Conservation (phyloP, 108 stramenopile genomes). For the Cyclotella cryptica region DNA sequence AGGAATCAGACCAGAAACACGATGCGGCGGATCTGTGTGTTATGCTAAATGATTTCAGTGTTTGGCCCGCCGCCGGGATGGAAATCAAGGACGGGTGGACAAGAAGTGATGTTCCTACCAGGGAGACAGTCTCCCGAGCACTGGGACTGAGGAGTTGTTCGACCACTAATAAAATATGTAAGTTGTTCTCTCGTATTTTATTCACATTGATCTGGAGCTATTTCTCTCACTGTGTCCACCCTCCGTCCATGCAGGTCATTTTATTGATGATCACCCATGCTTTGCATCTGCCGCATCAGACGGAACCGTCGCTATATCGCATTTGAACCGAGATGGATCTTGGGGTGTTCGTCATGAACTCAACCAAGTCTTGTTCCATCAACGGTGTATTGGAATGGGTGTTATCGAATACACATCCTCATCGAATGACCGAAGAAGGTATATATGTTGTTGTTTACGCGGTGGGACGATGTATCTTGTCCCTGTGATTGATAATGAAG, state of each 20-base stretch:
- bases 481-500: constrained; percentile 30
- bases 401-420: constrained; percentile 1
- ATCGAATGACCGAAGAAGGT: constrained; percentile 8
- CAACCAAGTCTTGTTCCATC: constrained; percentile 45
- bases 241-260: constrained; percentile 25
- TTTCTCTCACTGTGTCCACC: not conserved
- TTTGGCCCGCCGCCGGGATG: constrained; percentile 51
- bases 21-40: not conserved
- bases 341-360: constrained; percentile 41
- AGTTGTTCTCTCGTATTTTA: constrained; percentile 8
- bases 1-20: not conserved
- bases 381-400: constrained; percentile 41
- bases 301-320: constrained; percentile 49
- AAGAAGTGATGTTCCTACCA: not conserved
- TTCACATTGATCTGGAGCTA: not conserved
- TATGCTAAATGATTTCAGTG: constrained; percentile 32
- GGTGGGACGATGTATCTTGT: constrained; percentile 72
- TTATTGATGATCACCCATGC: constrained; percentile 29
- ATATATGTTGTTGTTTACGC: constrained; percentile 68
- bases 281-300: constrained; percentile 50
- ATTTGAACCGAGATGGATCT: constrained; percentile 27
- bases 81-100: constrained; percentile 50
- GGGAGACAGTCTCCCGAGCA: constrained; percentile 9
- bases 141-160: constrained; percentile 30
- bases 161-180: constrained; percentile 36